Evolutionary conservation across 2,329 filamentous ascomycete genomes (phyloP), one percentile per base, ranked within the genome.

Genomic region (Xylariaceae sp.): DNA sequence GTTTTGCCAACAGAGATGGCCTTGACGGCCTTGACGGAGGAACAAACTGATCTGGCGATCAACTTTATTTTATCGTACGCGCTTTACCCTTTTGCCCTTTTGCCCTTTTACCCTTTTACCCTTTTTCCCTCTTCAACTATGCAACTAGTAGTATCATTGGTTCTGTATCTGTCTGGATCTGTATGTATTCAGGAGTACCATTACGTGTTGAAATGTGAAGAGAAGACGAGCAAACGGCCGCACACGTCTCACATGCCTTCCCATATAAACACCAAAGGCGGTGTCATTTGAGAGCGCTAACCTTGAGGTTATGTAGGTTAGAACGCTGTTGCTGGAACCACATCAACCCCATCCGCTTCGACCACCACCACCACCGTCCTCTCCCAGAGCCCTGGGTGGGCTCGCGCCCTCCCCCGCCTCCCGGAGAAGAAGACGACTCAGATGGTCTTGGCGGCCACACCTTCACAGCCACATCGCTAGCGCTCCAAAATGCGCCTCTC

Each of bases 321-420:
- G 78, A 80, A 60, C 77, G 79, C 60, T 72, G 77, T 42, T 80
- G 77, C 68, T 78, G 76, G 74, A 66, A 76, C 54, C 77, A 80
- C 62, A 77, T 76, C 62, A 66, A 69, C 58, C 63, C 71, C 5
- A 70, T 71, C 27, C 70, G 74, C 60, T 76, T 72, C 63, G 64
- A 65, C 8, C 70, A 56, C 47, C 41, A 50, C 40, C 12, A 72
- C 53, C 49, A 62, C 39, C 59, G 19, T 19, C 19, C 19, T 19
- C 19, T 19, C 19, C 61, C 35, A 37, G 35, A 11, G 12, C 8
- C 8, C 35, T 11, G 35, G 8, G 3, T 3, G 12, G 8, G 35
- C 64, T 44, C 62, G 65, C 43, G 63, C 5, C 60, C 54, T 37
- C 57, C 31, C 29, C 3, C 29, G 4, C 12, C 27, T 7, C n/a